Base-by-base conservation (phyloP, 306 rosid species). In the Inga leiocalycina region DNA sequence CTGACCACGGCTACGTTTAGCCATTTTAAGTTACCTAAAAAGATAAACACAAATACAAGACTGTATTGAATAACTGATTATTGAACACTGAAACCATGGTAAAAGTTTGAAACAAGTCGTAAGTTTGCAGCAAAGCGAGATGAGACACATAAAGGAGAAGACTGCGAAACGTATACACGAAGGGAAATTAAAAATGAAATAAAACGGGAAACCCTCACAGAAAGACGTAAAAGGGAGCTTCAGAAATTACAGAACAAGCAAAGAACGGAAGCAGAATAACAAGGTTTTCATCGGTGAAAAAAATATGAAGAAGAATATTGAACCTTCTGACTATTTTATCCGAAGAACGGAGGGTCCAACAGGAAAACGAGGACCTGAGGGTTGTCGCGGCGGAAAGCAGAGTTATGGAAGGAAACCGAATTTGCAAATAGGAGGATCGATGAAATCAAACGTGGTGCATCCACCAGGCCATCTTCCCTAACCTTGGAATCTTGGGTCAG, bases 1-100 rank as follows among this genome's bases (percentile, higher is more conserved):
- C 41, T 86, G 87, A 84, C 77, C 69, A 66, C 92, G 93, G 77
- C 88, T 91, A 71, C 98, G 88, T 80, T 90, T 88, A 54, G 91
- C 89, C 97, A 92, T 94, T 74, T 83, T 49, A 83, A 84, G 15
- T 56, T 70, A 80, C 88, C 95, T 89, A 80, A 84, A 83, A 80
- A 27, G 30, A 8, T 19, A 71, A 66, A 49, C 74, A 52, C 27
- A 73, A 74, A 30, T 10, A 59, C 41, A 49, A 20, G 44, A 10
- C 15, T 66, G 45, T 24, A 24, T 67, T 66, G 16, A 78, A 34
- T 24, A 73, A 56, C 51, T 34, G 22, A 85, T 5, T 54, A 75
- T 11, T 10, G 34, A 81, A n/a, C 61, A 70, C 74, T 30, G 45
- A 80, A 76, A 76, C 30, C 78, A 37, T 44, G 48, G 10, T 16